Percentiles rank a stretch among this genome's conserved stretches.
phyloP scores from a whole-genome alignment of 345 rosid species.

The Erodium maritimum region DNA sequence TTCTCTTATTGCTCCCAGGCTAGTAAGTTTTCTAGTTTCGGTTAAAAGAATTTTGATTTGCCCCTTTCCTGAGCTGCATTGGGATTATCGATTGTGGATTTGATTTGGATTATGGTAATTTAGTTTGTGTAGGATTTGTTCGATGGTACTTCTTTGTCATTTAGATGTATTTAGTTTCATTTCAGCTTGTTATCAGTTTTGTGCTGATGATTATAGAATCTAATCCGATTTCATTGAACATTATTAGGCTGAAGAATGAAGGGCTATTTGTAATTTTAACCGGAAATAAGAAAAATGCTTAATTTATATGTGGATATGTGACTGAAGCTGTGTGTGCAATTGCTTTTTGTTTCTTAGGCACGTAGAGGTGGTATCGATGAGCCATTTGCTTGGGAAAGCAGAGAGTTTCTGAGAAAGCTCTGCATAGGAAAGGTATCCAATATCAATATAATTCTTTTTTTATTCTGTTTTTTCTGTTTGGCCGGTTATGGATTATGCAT shows the following conservation, averaged over 20 bases:
- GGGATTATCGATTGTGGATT: background rate
- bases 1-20: constrained; percentile 65
- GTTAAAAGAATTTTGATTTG: background rate
- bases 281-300: background rate
- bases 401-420: constrained; percentile 42
- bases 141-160: background rate
- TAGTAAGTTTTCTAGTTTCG: constrained; percentile 3
- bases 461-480: background rate
- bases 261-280: background rate
- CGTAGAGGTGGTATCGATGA: constrained; percentile 86
- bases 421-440: constrained; percentile 83
- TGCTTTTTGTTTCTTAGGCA: constrained; percentile 29
- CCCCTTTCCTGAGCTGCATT: background rate
- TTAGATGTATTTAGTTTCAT: too few species aligned
- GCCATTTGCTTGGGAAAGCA: background rate
- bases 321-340: background rate
- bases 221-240: too few species aligned
- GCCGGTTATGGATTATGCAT: background rate
- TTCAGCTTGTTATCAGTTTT: too few species aligned
- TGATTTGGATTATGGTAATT: too few species aligned
- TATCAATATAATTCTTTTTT: constrained; percentile 3
- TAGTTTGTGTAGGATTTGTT: background rate
- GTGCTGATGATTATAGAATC: too few species aligned
- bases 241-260: background rate
- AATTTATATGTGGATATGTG: constrained; percentile 1